Evolutionary conservation across 2,329 filamentous ascomycete genomes (phyloP), one percentile per base, ranked within the genome.

Genomic region (Fusarium burgessii): DNA sequence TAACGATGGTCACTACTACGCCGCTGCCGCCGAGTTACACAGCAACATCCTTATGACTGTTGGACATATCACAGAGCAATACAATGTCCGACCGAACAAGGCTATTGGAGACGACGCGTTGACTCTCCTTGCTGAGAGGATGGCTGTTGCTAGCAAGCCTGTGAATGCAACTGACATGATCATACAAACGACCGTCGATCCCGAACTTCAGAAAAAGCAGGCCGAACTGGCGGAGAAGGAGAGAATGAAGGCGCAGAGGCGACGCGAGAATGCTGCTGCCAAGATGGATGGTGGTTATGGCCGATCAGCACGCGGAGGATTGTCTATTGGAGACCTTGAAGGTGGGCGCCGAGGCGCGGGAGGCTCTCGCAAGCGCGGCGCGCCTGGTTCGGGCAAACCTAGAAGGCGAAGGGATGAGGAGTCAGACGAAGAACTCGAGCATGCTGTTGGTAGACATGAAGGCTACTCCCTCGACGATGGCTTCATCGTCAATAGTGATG

Each of bases 391-490:
- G 15, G 80, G 82, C 33, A 87, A 87, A 69, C 80, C 83, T 47
- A 89, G 88, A 81, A 84, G 85, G 75, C 84, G 85, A 35, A 84
- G 86, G 41, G 92, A 93, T 73, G 92, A 93, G 66, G 92, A 95
- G 75, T 93, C 93, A 12, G 93, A 94, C 74, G 92, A 93, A 72
- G 92, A 93, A 64, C 84, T 90, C 38, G 88, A 89, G 18, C 86
- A 87, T 40, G 88, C 89, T 35, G 84, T 84, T 47, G 86, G 86
- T 35, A 87, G 88, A 56, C 87, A 91, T 65, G 91, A 95, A 71
- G 91, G 93, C 71, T 95, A 95, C 77, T 92, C 95, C 68, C 87
- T 91, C 77, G 92, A 92, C 36, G 93, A 95, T 76, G 93, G 91
- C 62, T 95, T 95, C 78, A 87, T 95, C 60, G 93, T 91, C 6